Conservation (phyloP, 768 basidiomycete genomes). For the Daedaleopsis nitida region DNA sequence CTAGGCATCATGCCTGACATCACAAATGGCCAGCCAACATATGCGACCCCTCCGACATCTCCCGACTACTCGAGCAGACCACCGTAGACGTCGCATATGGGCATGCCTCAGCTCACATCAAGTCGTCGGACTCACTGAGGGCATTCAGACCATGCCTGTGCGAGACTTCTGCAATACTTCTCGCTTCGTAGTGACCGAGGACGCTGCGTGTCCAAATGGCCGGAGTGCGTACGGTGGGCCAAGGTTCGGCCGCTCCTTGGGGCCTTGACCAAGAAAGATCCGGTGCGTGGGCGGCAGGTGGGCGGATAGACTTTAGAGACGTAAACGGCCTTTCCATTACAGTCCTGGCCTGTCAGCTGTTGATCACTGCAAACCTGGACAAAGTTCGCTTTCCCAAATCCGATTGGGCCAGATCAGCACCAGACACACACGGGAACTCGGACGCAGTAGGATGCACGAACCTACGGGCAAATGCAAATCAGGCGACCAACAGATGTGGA, state of each 20-base stretch:
- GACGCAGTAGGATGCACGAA: constrained; percentile 12
- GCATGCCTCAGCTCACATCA: constrained; percentile 3
- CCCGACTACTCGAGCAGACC: constrained; percentile 2
- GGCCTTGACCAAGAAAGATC: neutral
- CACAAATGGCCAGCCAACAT: constrained; percentile 4
- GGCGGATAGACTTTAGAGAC: neutral
- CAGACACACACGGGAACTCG: constrained; percentile 17
- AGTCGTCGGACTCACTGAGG: constrained; percentile 3
- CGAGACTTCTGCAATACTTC: constrained; percentile 1
- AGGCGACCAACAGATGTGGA: neutral
- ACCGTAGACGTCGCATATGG: neutral
- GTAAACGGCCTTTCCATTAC: constrained; percentile 6
- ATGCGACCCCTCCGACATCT: constrained; percentile 2
- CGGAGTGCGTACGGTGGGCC: constrained; percentile 12
- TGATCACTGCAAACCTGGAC: constrained; percentile 8
- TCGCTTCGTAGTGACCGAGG: constrained; percentile 1
- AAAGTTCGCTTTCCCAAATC: constrained; percentile 6
- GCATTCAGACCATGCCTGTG: neutral
- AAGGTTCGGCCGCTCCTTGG: constrained; percentile 6
- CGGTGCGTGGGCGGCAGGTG: neutral
- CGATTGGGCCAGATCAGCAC: constrained; percentile 17
- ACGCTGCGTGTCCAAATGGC: neutral
- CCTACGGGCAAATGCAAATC: constrained; percentile 11
- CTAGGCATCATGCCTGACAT: constrained; percentile 14
- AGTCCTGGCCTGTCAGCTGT: constrained; percentile 10